phyloP scores from a whole-genome alignment of 2,329 filamentous ascomycete genomes.

The Chaetomium sp. region DNA sequence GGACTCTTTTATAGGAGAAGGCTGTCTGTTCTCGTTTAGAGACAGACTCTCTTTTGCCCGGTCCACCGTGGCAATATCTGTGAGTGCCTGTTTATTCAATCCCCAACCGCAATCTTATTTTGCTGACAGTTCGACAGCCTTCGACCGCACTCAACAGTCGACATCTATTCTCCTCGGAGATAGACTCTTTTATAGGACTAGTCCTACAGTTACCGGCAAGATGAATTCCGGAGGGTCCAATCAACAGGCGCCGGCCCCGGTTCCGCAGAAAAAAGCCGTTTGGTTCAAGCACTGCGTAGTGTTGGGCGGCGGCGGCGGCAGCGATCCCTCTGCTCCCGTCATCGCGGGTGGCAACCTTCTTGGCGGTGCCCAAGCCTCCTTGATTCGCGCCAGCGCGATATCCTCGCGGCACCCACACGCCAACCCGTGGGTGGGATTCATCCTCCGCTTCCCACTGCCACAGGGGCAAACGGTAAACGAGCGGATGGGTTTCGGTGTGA shows the following conservation, averaged over 20 bases:
- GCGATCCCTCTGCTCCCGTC: neutral
- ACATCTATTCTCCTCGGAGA: neutral
- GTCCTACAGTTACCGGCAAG: neutral
- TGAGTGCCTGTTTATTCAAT: too few species aligned
- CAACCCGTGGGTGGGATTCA: neutral
- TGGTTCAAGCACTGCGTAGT: neutral
- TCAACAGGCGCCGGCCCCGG: too few species aligned
- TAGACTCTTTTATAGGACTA: neutral
- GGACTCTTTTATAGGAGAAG: too few species aligned
- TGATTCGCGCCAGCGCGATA: neutral
- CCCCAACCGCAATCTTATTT: too few species aligned
- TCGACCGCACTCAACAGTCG: neutral
- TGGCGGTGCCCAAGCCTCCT: too few species aligned
- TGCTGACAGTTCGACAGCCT: neutral
- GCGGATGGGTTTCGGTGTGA: neutral
- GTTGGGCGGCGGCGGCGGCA: neutral
- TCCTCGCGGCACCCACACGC: neutral
- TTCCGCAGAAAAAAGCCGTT: neutral
- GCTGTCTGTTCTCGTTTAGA: too few species aligned
- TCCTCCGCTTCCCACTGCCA: neutral
- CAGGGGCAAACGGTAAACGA: neutral
- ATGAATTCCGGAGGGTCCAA: neutral
- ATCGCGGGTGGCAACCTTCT: neutral
- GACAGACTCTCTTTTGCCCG: too few species aligned
- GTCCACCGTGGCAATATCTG: too few species aligned